Percentiles rank a stretch among this genome's conserved stretches.
Conservation (phyloP, 176 grass and related monocot genomes). For the Carex cristatella region DNA sequence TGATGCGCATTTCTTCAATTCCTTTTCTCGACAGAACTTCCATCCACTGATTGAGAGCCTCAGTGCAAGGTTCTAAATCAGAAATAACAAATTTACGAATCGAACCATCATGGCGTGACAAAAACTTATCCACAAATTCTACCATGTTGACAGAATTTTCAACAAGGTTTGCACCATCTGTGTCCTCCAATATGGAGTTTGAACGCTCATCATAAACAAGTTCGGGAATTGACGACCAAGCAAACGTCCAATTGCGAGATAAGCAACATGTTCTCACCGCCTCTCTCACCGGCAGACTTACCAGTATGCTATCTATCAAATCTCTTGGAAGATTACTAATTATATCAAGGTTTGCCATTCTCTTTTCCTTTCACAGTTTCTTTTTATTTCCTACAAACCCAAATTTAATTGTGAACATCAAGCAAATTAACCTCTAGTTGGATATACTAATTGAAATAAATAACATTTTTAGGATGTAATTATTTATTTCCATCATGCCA, state of each 20-base stretch:
- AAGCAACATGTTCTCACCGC: neutral
- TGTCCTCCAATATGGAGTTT: neutral
- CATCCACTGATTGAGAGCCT: neutral
- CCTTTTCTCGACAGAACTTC: neutral
- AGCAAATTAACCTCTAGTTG: neutral
- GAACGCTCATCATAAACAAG: neutral
- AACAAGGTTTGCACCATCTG: neutral
- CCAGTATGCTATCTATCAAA: neutral
- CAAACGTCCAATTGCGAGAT: neutral
- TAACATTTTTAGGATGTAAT: no score
- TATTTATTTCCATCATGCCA: no score
- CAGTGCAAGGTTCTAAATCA: neutral
- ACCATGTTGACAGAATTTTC: neutral
- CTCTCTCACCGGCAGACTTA: neutral
- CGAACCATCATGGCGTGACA: neutral
- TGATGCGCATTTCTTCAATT: neutral
- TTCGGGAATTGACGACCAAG: neutral
- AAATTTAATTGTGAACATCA: neutral
- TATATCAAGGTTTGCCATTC: neutral
- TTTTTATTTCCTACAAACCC: neutral
- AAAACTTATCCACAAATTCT: neutral
- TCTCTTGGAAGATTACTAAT: neutral
- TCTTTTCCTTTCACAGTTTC: neutral
- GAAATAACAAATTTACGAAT: neutral
- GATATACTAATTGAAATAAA: no score